A percentile compares a stretch with the other conserved stretches of the same genome.
phyloP scores from a whole-genome alignment of 2,329 filamentous ascomycete genomes.

The Epichloe gansuensis region DNA sequence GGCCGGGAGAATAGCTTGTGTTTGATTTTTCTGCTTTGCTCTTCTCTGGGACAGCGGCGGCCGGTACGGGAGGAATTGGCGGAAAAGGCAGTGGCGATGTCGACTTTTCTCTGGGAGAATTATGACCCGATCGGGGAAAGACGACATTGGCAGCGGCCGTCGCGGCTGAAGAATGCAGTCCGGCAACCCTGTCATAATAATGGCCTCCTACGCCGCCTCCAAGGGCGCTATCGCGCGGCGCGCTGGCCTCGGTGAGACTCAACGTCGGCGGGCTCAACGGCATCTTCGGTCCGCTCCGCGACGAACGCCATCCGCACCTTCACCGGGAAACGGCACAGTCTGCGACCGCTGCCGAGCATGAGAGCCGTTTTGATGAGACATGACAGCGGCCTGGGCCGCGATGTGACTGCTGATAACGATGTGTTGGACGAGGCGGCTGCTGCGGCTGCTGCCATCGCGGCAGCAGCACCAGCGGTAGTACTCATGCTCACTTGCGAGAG shows the following conservation, averaged over 20 bases:
- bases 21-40: conserved; percentile 50
- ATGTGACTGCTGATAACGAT: conserved; percentile 54
- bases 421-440: conserved; percentile 12
- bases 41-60: conserved; percentile 41
- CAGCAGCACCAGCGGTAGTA: conserved; percentile 25
- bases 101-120: conserved; percentile 33
- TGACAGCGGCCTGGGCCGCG: conserved; percentile 65
- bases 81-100: conserved; percentile 22
- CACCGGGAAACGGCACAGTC: conserved; percentile 50
- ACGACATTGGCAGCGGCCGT: conserved; percentile 56
- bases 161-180: conserved; percentile 51
- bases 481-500: conserved; percentile 37
- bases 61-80: conserved; percentile 24
- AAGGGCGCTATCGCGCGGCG: conserved; percentile 44
- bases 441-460: conserved; percentile 20
- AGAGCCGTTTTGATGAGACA: conserved; percentile 43
- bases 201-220: conserved; percentile 35
- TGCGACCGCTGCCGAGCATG: conserved; percentile 59
- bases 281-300: conserved; percentile 32
- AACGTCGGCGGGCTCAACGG: conserved; percentile 50
- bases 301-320: conserved; percentile 31
- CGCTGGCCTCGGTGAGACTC: conserved; percentile 53
- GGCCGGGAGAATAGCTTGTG: conserved; percentile 73
- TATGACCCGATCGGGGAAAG: conserved; percentile 53
- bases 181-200: conserved; percentile 46